A percentile compares a stretch with the other conserved stretches of the same genome.
These are phyloP conservation scores for Dactylellina haptotyla DNA, from an alignment of 2,329 filamentous ascomycete species.

Conservation along the genomic window DNA sequence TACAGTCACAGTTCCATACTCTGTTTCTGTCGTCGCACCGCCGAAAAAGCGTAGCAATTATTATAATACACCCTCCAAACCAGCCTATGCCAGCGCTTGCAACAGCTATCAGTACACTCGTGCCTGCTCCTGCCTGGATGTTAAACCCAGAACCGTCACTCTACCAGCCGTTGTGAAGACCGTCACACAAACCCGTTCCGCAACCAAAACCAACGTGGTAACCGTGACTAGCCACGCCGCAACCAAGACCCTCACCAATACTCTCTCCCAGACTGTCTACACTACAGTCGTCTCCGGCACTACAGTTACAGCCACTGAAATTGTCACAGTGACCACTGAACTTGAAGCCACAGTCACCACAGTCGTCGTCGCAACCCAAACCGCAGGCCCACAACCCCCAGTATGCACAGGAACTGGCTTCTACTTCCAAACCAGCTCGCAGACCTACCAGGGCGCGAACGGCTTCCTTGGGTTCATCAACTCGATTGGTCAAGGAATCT, in stretches of 20 bases:
- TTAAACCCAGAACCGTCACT: conserved; percentile 40
- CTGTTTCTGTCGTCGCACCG: too few species aligned
- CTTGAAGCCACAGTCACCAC: conserved; percentile 6
- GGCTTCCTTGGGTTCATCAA: conserved; percentile 39
- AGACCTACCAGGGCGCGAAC: neutral
- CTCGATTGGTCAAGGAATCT: conserved; percentile 23
- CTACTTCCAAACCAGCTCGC: neutral
- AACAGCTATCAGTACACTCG: conserved; percentile 28
- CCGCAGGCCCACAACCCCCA: conserved; percentile 22
- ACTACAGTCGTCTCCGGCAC: conserved; percentile 35
- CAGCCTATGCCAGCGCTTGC: conserved; percentile 31
- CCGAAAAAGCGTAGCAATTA: neutral
- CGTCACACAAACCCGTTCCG: conserved; percentile 15
- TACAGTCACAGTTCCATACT: conserved; percentile 28
- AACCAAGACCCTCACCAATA: conserved; percentile 2
- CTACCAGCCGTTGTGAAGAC: conserved; percentile 32
- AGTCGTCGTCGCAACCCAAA: conserved; percentile 19
- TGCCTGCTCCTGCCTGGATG: conserved; percentile 42
- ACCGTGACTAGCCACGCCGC: conserved; percentile 1
- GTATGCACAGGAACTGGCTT: conserved; percentile 25
- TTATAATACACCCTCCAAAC: conserved; percentile 7
- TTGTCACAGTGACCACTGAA: conserved; percentile 4
- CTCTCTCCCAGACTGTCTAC: conserved; percentile 10
- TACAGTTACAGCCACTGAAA: too few species aligned
- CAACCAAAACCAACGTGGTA: neutral